Conservation (phyloP, 805 yeast species). For the Metschnikowia amazonensis region DNA sequence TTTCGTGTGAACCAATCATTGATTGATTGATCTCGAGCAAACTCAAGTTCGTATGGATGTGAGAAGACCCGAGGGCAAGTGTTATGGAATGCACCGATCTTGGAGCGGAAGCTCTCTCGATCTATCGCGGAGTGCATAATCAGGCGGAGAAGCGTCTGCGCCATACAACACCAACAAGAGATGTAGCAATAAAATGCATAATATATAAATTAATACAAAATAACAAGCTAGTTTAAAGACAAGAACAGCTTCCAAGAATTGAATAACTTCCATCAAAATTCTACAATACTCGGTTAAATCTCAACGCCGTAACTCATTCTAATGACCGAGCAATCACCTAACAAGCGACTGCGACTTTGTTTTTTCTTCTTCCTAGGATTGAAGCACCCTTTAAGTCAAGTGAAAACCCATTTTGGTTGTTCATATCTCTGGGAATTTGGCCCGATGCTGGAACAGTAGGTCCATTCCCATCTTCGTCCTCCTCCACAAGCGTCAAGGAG, state of each 20-base stretch:
- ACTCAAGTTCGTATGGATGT: background rate
- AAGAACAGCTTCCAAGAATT: background rate
- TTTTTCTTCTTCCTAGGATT: constrained; percentile 44
- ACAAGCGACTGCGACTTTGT: constrained; percentile 18
- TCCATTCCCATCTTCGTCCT: constrained; percentile 37
- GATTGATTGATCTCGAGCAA: background rate
- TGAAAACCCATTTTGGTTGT: constrained; percentile 31
- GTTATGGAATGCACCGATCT: background rate
- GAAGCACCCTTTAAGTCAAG: constrained; percentile 51
- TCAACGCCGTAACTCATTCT: background rate
- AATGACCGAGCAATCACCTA: background rate
- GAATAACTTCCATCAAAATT: background rate
- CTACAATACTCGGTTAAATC: background rate
- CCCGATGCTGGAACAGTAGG: constrained; percentile 1
- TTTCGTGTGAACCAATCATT: background rate
- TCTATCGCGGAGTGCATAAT: background rate
- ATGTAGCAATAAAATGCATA: background rate
- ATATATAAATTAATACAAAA: background rate
- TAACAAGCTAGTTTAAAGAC: background rate
- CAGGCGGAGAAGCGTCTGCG: background rate
- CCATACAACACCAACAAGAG: background rate
- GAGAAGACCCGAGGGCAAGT: background rate
- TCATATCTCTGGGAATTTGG: constrained; percentile 13
- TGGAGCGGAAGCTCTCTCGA: background rate
- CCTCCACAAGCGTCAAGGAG: constrained; percentile 28